A percentile compares a stretch with the other conserved stretches of the same genome.
These are phyloP conservation scores for Candida ponderosae DNA, from an alignment of 805 yeast species.

Conservation along the genomic window DNA sequence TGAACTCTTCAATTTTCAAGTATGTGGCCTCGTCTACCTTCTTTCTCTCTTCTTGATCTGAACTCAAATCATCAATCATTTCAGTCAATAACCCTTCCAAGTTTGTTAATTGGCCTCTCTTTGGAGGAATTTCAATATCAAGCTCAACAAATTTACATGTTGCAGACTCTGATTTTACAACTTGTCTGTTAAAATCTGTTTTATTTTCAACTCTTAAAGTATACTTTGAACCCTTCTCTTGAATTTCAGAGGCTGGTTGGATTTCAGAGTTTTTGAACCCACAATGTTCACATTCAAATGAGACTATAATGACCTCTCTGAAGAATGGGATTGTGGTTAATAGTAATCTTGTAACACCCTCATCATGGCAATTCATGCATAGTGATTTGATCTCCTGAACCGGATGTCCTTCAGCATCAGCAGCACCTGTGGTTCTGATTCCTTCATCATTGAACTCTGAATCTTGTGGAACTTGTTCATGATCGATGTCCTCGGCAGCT, in stretches of 20 bases:
- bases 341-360: slow-evolving; percentile 76
- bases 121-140: slow-evolving; percentile 92
- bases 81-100: slow-evolving; percentile 84
- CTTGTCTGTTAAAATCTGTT: slow-evolving; percentile 81
- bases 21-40: slow-evolving; percentile 65
- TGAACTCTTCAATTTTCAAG: slow-evolving; percentile 66
- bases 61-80: slow-evolving; percentile 70
- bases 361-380: slow-evolving; percentile 91
- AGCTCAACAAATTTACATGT: slow-evolving; percentile 72
- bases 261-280: slow-evolving; percentile 85
- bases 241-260: slow-evolving; percentile 92
- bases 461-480: slow-evolving; percentile 21
- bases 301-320: slow-evolving; percentile 86
- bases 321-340: slow-evolving; percentile 88
- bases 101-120: slow-evolving; percentile 87
- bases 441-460: slow-evolving; percentile 27
- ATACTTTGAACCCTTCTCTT: slow-evolving; percentile 79
- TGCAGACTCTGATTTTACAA: slow-evolving; percentile 86
- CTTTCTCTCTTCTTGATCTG: slow-evolving; percentile 79
- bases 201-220: slow-evolving; percentile 56
- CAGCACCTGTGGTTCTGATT: slow-evolving; percentile 63
- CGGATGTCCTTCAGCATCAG: slow-evolving; percentile 83
- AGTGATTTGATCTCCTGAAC: slow-evolving; percentile 92
- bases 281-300: slow-evolving; percentile 94
- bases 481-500: slow-evolving; percentile 40